These are phyloP conservation scores for Gossypium mustelinum DNA, from an alignment of 345 rosid species.

Conservation along the genomic window DNA sequence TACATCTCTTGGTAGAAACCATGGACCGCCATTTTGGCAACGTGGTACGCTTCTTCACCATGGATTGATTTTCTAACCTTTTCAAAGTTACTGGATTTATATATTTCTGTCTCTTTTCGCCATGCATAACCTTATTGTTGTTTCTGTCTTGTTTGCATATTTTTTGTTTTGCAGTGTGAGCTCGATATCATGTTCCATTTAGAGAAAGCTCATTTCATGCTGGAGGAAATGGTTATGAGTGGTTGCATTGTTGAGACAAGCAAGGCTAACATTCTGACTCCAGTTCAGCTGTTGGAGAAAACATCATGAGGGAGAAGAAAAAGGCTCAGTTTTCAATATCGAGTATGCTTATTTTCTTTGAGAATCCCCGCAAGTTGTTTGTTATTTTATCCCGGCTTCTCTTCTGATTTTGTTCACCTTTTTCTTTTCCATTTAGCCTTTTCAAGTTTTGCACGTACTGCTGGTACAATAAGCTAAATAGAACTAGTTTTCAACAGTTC, in stretches of 20 bases:
- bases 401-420: neutral
- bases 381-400: conserved; percentile 12
- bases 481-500: too few species aligned
- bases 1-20: conserved; percentile 93
- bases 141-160: neutral
- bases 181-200: conserved; percentile 97
- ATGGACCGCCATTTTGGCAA: conserved; percentile 98
- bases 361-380: conserved; percentile 7
- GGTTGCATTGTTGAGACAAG: conserved; percentile 93
- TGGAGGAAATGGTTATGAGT: conserved; percentile 98
- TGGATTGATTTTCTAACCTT: neutral
- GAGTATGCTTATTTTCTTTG: conserved; percentile 6
- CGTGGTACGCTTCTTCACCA: conserved; percentile 50
- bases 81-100: neutral
- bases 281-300: conserved; percentile 88
- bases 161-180: conserved; percentile 56
- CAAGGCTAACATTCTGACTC: conserved; percentile 72
- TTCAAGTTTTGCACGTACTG: too few species aligned
- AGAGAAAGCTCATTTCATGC: conserved; percentile 98
- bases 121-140: neutral
- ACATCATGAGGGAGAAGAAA: conserved; percentile 33
- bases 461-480: too few species aligned
- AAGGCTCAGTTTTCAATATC: neutral
- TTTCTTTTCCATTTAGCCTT: neutral
- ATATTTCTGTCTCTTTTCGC: neutral